Base-by-base conservation (phyloP, 352 stramenopile species). In the Phytophthora macrochlamydospora region DNA sequence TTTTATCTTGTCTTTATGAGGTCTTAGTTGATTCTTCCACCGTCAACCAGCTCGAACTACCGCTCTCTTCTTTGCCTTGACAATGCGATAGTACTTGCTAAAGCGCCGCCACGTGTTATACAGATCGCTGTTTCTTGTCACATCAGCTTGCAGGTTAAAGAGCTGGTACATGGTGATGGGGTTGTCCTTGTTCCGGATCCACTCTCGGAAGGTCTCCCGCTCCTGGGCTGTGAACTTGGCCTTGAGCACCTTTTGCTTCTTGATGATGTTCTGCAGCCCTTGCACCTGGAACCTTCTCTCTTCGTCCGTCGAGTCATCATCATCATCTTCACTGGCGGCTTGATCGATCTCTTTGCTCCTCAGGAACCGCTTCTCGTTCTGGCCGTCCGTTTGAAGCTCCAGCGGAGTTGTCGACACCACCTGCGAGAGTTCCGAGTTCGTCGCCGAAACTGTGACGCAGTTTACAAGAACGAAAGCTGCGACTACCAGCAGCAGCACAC, bases 41-140 rank as follows among this genome's bases (percentile, higher is more conserved):
- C 59, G 65, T 73, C 9, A 64, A 62, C 8, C 73, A 56, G 40
- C 28, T 62, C 13, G 13, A 3, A n/a, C n/a, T n/a, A 33, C 37
- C 48, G 28, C 31, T 48, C 37, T 76, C 62, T 40, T 40, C 35
- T 40, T 40, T 11, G 35, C 5, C 35, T 40, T 40, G 5, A 9
- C 35, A 40, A 40, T 40, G 5, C 9, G 5, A 9, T 40, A 40
- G 35, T 11, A 40, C 35, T 40, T 9, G 9, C 5, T 11, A 9
- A 40, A 40, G 5, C 35, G 5, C 35, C 9, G 35, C 35, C 35
- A 40, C 5, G 9, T 40, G 45, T 75, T 66, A 0, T 42, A 29
- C 30, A 8, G 57, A 29, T 69, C 65, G 59, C 69, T 73, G 11
- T 69, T 65, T 40, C 33, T 9, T 5, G 35, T 9, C 35, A 40